A percentile compares a stretch with the other conserved stretches of the same genome.
Evolutionary conservation across 2,329 filamentous ascomycete genomes (phyloP).

Genomic region (Ophiocordyceps australis): DNA sequence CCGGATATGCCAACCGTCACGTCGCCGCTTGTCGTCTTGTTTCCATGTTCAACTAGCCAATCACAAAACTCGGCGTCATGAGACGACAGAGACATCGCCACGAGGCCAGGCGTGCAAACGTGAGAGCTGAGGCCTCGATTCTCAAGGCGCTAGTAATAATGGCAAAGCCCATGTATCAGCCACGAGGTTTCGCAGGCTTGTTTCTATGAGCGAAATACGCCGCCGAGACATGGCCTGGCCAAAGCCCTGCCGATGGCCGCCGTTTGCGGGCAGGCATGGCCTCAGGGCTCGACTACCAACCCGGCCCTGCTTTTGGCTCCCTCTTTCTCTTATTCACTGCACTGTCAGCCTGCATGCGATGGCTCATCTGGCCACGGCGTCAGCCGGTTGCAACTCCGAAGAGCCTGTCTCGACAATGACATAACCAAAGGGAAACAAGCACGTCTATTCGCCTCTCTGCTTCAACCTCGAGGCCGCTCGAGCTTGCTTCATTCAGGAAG

Average conservation of each 20-base stretch:
- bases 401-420: too few relatives aligned
- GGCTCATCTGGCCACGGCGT: background rate
- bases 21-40: background rate
- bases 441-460: too few relatives aligned
- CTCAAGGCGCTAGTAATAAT: too few relatives aligned
- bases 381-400: too few relatives aligned
- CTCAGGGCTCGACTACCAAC: background rate
- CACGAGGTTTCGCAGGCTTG: background rate
- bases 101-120: too few relatives aligned
- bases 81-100: too few relatives aligned
- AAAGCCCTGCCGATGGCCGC: background rate
- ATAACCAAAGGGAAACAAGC: too few relatives aligned
- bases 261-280: background rate
- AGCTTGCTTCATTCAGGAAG: too few relatives aligned
- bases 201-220: conserved; percentile 4
- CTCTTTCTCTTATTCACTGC: background rate
- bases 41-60: background rate
- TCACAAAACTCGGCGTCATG: too few relatives aligned
- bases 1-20: too few relatives aligned
- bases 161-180: background rate
- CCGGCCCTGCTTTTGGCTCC: background rate
- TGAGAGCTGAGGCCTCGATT: too few relatives aligned
- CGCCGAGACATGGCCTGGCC: conserved; percentile 2
- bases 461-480: too few relatives aligned
- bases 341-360: background rate